Conservation (phyloP, 1,139 yeast species). For the Nadsonia starkeyi-henricii region DNA sequence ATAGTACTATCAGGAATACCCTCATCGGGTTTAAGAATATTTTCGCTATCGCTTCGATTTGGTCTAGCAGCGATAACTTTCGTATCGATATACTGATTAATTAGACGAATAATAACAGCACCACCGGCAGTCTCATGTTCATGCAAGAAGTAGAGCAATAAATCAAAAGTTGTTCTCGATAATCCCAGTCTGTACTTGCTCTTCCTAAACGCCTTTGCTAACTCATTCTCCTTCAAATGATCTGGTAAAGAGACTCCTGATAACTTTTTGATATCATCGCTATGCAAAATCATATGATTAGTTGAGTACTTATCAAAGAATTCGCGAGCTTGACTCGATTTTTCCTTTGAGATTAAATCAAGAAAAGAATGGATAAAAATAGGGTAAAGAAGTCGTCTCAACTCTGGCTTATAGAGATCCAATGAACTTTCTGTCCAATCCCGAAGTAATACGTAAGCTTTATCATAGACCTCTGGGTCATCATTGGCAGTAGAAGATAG, state of each 20-base stretch:
- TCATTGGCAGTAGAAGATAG: constrained; percentile 24
- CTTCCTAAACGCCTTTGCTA: constrained; percentile 60
- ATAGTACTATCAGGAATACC: constrained; percentile 39
- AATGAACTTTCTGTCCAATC: constrained; percentile 87
- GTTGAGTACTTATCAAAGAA: constrained; percentile 63
- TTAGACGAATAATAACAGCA: constrained; percentile 65
- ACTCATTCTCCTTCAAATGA: constrained; percentile 69
- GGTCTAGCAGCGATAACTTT: constrained; percentile 32
- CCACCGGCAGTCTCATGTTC: constrained; percentile 94
- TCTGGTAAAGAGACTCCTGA: constrained; percentile 66
- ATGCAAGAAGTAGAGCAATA: constrained; percentile 72
- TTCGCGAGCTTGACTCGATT: constrained; percentile 45
- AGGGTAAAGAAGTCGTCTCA: constrained; percentile 74
- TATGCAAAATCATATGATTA: constrained; percentile 68
- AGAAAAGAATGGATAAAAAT: constrained; percentile 79
- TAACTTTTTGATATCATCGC: constrained; percentile 57
- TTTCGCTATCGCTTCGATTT: constrained; percentile 18
- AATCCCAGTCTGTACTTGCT: constrained; percentile 65
- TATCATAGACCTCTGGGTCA: constrained; percentile 57
- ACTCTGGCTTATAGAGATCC: constrained; percentile 84
- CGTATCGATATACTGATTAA: constrained; percentile 76
- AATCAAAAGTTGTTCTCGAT: constrained; percentile 73
- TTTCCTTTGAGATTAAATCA: constrained; percentile 56
- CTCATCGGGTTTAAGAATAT: constrained; percentile 39
- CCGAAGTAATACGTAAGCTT: constrained; percentile 68